Conservation (phyloP, 2,329 filamentous ascomycete species). For the Tolypocladium album region DNA sequence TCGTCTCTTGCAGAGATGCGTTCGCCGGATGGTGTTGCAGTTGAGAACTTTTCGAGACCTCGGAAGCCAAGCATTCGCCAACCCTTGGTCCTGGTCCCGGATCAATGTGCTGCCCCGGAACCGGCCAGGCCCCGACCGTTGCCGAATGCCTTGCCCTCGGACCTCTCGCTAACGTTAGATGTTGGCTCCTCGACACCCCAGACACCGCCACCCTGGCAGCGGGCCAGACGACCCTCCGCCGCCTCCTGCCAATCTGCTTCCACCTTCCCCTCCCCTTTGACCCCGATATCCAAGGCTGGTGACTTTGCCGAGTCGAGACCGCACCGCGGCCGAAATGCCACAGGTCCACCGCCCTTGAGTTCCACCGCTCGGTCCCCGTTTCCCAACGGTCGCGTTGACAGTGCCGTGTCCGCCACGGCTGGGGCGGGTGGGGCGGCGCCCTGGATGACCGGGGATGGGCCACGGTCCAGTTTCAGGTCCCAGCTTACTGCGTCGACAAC, state of each 20-base stretch:
- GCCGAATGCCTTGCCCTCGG: conserved; percentile 15
- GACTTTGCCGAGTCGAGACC: conserved; percentile 26
- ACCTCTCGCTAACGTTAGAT: conserved; percentile 15
- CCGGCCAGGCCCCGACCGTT: conserved; percentile 18
- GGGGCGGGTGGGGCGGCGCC: conserved; percentile 20
- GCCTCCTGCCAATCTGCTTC: conserved; percentile 37
- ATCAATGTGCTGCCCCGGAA: conserved; percentile 13
- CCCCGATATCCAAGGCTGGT: conserved; percentile 25
- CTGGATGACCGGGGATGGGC: conserved; percentile 40
- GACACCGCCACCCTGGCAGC: conserved; percentile 26
- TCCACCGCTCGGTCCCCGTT: conserved; percentile 16
- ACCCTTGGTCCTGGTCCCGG: conserved; percentile 12
- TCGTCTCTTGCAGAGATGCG: conserved; percentile 23
- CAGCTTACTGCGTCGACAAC: conserved; percentile 43
- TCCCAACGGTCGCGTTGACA: conserved; percentile 18
- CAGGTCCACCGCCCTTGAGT: conserved; percentile 10
- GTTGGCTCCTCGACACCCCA: conserved; percentile 14
- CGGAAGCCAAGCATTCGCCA: conserved; percentile 42
- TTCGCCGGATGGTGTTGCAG: conserved; percentile 22
- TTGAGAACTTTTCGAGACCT: conserved; percentile 51
- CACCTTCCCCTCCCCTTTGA: conserved; percentile 31
- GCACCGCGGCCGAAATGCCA: conserved; percentile 17
- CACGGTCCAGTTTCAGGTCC: conserved; percentile 45
- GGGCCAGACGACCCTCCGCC: conserved; percentile 33
- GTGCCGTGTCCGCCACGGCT: conserved; percentile 26